Conservation (phyloP, 225 moss, liverwort and hornwort genomes). For the Pleurozium schreberi region DNA sequence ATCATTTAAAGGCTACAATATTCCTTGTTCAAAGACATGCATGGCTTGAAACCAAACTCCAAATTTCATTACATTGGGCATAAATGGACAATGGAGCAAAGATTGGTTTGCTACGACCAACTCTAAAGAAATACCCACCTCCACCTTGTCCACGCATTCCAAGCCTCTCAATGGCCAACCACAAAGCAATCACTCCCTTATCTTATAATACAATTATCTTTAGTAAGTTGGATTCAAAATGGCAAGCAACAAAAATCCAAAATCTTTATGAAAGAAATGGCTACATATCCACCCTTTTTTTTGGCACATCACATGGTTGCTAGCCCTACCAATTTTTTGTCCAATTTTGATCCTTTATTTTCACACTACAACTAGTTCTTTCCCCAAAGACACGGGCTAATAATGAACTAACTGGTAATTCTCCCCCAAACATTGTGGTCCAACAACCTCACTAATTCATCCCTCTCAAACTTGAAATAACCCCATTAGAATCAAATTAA, state of each 20-base stretch:
- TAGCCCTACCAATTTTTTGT: fast-evolving
- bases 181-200: fast-evolving
- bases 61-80: fast-evolving
- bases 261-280: fast-evolving
- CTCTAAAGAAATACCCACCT: fast-evolving
- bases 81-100: fast-evolving
- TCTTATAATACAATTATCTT: background rate
- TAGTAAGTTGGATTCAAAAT: fast-evolving
- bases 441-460: background rate
- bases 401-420: fast-evolving
- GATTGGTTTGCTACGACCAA: fast-evolving
- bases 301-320: fast-evolving
- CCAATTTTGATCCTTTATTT: fast-evolving
- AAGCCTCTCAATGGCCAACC: background rate
- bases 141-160: fast-evolving
- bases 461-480: background rate
- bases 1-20: background rate
- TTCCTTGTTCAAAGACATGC: background rate
- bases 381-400: fast-evolving
- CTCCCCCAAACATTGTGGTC: fast-evolving
- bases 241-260: background rate
- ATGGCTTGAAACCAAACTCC: fast-evolving
- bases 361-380: fast-evolving
- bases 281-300: background rate
- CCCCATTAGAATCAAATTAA: background rate